Base-by-base conservation (phyloP, 345 rosid genomes). In the Camelina hispida region DNA sequence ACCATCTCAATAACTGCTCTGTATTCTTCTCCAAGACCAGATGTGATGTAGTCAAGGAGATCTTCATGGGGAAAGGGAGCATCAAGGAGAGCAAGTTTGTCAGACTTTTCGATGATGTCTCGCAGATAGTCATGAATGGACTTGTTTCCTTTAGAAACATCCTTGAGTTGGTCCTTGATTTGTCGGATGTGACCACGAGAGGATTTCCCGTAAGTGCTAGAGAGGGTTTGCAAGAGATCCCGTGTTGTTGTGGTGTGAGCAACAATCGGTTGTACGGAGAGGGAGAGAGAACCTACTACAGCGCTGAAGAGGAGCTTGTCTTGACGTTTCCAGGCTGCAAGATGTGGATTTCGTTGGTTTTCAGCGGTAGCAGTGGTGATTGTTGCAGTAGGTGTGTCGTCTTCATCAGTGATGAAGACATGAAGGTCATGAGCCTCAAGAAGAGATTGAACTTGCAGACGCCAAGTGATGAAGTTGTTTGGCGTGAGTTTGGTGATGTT, bases 301-400 rank as follows among this genome's bases (percentile, higher is more conserved):
- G 53, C 10, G 0, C 12, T 48, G 12, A 7, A 48, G 0, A 48
- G 11, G 0, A 48, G 10, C 11, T 48, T 16, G 12, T 48, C 53
- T 8, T 48, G 23, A 0, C 53, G 4, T 17, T 7, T 17, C 53
- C 53, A 48, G 0, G 53, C 23, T 0, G 23, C 0, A 0, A 48
- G 8, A 0, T 48, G 9, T 0, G 23, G 22, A 6, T 48, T 48
- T 13, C n/a, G 2, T 42, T 13, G 2, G 1, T 42, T 13, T 4
- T 0, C 6, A 42, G 2, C 7, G 0, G 12, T 0, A 0, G 1
- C 12, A 1, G 2, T 17, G 1, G 1, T 1, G 20, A 16, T 47
- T 0, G 20, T 47, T 16, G 5, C 37, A 2, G 18, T 2, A 0
- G 60, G 60, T 0, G 60, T 6, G 1, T 5, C 9, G 1, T 55